Conservation (phyloP, 768 basidiomycete genomes). For the Boletales sp. region DNA sequence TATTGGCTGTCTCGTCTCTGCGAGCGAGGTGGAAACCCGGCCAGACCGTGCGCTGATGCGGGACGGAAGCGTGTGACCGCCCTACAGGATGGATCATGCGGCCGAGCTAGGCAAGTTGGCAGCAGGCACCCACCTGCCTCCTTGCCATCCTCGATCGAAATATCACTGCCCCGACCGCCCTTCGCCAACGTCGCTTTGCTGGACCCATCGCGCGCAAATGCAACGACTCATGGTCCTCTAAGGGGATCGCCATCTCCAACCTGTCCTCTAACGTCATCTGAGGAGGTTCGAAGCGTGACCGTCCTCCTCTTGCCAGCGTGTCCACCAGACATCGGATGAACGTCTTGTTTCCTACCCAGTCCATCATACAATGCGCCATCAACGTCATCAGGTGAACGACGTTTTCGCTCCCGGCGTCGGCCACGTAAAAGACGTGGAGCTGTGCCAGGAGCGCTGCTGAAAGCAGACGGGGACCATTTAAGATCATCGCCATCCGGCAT, state of each 20-base stretch:
- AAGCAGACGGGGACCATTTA: slow-evolving; percentile 35
- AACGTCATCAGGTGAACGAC: slow-evolving; percentile 40
- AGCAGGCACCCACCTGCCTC: slow-evolving; percentile 29
- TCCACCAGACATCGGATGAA: slow-evolving; percentile 43
- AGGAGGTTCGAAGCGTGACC: not conserved
- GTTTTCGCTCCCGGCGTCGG: slow-evolving; percentile 28
- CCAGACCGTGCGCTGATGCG: slow-evolving; percentile 39
- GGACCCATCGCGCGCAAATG: slow-evolving; percentile 21
- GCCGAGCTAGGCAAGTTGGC: slow-evolving; percentile 5
- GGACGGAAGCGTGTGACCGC: slow-evolving; percentile 51
- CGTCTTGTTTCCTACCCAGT: slow-evolving; percentile 42
- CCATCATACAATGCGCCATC: slow-evolving; percentile 46
- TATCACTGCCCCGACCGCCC: slow-evolving; percentile 39
- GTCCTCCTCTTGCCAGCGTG: slow-evolving; percentile 21
- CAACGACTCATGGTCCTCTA: slow-evolving; percentile 36
- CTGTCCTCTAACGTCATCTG: slow-evolving; percentile 31
- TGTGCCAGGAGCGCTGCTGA: slow-evolving; percentile 40
- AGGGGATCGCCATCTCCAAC: slow-evolving; percentile 38
- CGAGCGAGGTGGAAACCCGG: slow-evolving; percentile 16
- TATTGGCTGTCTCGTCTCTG: slow-evolving; percentile 24
- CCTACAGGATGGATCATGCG: slow-evolving; percentile 34
- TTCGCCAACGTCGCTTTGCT: slow-evolving; percentile 42
- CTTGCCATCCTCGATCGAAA: slow-evolving; percentile 29
- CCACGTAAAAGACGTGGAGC: slow-evolving; percentile 36
- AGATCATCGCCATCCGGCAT: slow-evolving; percentile 21